phyloP scores from a whole-genome alignment of 179 eudicot species.

The Beta macrorhiza region DNA sequence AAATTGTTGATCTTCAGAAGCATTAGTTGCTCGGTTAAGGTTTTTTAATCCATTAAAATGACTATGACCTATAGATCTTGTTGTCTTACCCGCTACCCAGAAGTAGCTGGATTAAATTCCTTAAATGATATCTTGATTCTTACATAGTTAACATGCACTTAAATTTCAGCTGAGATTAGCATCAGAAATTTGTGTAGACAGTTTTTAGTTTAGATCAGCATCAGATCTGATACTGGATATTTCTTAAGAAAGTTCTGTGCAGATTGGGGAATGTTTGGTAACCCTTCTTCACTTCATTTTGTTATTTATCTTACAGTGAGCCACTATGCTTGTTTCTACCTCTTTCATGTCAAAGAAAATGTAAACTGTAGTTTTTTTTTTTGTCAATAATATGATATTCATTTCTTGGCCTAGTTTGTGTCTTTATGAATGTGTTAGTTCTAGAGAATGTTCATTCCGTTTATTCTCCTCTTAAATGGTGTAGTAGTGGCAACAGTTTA shows the following conservation, averaged over 20 bases:
- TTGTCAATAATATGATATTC: no score
- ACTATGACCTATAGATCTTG: not conserved
- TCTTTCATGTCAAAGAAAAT: no score
- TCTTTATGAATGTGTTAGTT: not conserved
- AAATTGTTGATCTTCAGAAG: not conserved
- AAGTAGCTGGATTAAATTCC: not conserved
- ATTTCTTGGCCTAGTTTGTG: not conserved
- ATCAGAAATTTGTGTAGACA: not conserved
- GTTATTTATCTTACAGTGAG: no score
- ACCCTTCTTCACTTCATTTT: no score
- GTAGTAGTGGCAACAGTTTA: not conserved
- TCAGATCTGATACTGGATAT: not conserved
- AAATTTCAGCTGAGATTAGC: not conserved
- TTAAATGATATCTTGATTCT: not conserved
- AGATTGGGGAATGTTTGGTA: not conserved
- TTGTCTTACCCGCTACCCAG: not conserved
- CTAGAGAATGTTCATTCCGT: not conserved
- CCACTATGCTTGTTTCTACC: no score
- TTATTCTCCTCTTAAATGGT: constrained; percentile 9
- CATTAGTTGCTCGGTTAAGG: not conserved
- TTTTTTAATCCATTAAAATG: not conserved
- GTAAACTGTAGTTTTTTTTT: not conserved
- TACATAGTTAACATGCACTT: not conserved
- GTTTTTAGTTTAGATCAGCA: not conserved
- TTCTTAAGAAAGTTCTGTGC: not conserved